Conservation (phyloP, 169 alveolate genomes). For the Cryptosporidium parvum region DNA sequence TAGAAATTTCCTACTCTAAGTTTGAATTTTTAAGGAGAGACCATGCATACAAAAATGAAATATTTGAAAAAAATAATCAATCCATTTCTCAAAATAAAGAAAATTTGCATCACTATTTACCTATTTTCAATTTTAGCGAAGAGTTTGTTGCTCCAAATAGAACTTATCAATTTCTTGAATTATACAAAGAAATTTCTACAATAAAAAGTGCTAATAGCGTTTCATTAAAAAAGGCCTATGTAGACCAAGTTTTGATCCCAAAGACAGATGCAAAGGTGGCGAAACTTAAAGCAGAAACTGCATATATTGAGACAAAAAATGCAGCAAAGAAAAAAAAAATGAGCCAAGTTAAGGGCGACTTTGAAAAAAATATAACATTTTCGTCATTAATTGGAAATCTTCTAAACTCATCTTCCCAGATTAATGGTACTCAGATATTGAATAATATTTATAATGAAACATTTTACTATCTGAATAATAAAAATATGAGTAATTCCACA, state of each 20-base stretch:
- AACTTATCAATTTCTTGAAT: slow-evolving; percentile 19
- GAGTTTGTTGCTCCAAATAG: slow-evolving; percentile 2
- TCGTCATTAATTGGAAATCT: background rate
- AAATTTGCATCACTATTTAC: background rate
- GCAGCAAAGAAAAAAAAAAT: slow-evolving; percentile 34
- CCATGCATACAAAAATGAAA: background rate
- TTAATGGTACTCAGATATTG: slow-evolving; percentile 17
- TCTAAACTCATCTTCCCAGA: slow-evolving; percentile 7
- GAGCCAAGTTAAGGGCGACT: slow-evolving; percentile 12
- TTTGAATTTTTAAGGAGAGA: slow-evolving; percentile 3
- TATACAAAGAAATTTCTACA: slow-evolving; percentile 42
- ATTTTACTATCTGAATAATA: slow-evolving; percentile 40
- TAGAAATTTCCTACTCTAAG: slow-evolving; percentile 11
- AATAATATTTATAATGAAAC: slow-evolving; percentile 33
- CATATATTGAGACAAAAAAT: slow-evolving; percentile 64
- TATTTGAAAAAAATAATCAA: background rate
- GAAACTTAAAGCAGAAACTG: slow-evolving; percentile 65
- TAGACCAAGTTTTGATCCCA: slow-evolving; percentile 41
- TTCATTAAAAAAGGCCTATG: slow-evolving; percentile 20
- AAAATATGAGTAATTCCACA: background rate
- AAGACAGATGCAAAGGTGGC: slow-evolving; percentile 64
- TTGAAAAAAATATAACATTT: slow-evolving; percentile 14
- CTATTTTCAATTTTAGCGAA: background rate
- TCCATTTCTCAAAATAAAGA: slow-evolving; percentile 1
- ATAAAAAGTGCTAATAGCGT: background rate